These are phyloP conservation scores for Clonostachys byssicola DNA, from an alignment of 2,329 filamentous ascomycete species.

Conservation along the genomic window DNA sequence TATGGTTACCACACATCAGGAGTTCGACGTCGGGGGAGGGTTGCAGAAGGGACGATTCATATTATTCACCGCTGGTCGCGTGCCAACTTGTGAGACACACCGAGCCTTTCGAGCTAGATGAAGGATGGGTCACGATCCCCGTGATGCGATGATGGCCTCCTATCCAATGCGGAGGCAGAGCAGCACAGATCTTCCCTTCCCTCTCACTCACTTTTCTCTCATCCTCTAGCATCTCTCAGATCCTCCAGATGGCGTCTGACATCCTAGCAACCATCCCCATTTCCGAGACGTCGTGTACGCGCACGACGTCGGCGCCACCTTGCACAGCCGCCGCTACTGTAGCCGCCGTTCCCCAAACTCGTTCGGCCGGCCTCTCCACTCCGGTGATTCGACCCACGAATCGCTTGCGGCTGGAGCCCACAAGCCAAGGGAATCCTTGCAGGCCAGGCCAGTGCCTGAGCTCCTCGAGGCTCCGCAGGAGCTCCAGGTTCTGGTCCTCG, in stretches of 20 bases:
- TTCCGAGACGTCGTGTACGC: slow-evolving; percentile 85
- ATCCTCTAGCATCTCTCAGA: slow-evolving; percentile 12
- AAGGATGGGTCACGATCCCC: too few relatives aligned
- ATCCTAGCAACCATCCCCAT: slow-evolving; percentile 84
- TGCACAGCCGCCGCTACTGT: slow-evolving; percentile 81
- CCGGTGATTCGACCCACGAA: slow-evolving; percentile 85
- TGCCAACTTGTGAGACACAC: too few relatives aligned
- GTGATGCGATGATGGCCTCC: too few relatives aligned
- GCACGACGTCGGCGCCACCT: slow-evolving; percentile 85
- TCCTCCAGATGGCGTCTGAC: slow-evolving; percentile 87
- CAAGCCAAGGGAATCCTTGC: slow-evolving; percentile 75
- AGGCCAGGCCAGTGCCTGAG: slow-evolving; percentile 63
- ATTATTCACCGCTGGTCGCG: too few relatives aligned
- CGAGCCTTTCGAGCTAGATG: too few relatives aligned
- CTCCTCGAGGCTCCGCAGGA: slow-evolving; percentile 64
- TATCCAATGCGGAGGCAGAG: too few relatives aligned
- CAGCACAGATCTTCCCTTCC: too few relatives aligned
- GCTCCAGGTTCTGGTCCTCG: slow-evolving; percentile 72
- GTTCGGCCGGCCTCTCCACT: slow-evolving; percentile 63
- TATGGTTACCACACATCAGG: too few relatives aligned
- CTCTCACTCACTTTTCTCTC: too few relatives aligned
- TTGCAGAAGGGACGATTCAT: too few relatives aligned
- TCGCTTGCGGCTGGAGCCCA: slow-evolving; percentile 83
- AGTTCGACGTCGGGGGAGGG: too few relatives aligned
- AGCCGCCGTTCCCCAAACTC: slow-evolving; percentile 82